A percentile compares a stretch with the other conserved stretches of the same genome.
Conservation (phyloP, 179 eudicot genomes). For the Sideroxylon spinosum region DNA sequence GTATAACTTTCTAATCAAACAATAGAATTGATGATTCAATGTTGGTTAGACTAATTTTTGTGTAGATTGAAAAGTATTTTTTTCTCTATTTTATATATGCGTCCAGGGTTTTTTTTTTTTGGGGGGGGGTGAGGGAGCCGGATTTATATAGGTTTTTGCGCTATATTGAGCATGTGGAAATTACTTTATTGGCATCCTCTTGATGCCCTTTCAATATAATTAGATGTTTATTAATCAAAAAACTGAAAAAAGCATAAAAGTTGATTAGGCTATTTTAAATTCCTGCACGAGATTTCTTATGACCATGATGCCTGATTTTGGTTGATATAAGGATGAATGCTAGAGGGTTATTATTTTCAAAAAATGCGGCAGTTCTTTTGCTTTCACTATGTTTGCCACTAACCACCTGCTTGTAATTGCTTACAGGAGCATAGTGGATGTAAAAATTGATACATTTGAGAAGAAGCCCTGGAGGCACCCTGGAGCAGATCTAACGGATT, state of each 20-base stretch:
- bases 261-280: neutral
- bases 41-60: neutral
- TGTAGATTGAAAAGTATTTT: too few relatives aligned
- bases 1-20: neutral
- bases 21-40: neutral
- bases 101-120: too few relatives aligned
- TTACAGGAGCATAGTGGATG: conserved; percentile 57
- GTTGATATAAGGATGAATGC: neutral
- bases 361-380: neutral
- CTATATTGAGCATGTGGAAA: too few relatives aligned
- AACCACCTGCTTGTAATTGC: conserved; percentile 6
- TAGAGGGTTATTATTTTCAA: neutral
- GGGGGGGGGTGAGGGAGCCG: too few relatives aligned
- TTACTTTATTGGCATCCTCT: too few relatives aligned
- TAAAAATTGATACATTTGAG: conserved; percentile 45
- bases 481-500: conserved; percentile 51
- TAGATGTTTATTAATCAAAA: too few relatives aligned
- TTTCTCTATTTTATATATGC: too few relatives aligned
- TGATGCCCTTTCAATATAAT: too few relatives aligned
- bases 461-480: conserved; percentile 51
- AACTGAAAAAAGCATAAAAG: too few relatives aligned
- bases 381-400: neutral
- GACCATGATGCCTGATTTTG: neutral
- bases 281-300: neutral
- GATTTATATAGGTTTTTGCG: too few relatives aligned